Evolutionary conservation across 345 rosid genomes (phyloP), one percentile per base, ranked within the genome.

Genomic region (Eucalyptus erythrocorys): DNA sequence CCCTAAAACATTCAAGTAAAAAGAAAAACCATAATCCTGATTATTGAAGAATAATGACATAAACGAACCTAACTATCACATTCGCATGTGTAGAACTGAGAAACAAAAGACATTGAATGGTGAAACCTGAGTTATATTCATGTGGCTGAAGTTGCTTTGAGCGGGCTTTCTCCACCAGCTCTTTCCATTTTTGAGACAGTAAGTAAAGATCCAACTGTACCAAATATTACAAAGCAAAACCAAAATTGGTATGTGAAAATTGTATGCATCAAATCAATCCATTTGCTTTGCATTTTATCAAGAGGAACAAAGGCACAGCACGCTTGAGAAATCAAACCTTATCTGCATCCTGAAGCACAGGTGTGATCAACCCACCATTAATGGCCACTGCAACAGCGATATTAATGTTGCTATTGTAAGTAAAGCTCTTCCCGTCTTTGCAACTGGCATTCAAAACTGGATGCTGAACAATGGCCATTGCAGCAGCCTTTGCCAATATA

Each of bases 361-460:
- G 99, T 24, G 99, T 98, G 68, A 98, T 98, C 94, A 98, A 88
- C 37, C 99, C 99, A 10, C 99, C 99, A 86, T 95, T 94, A 88
- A 96, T 93, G 43, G 99, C 99, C 90, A 98, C 99, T 5, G 99
- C 99, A 45, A 97, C 98, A 1, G 99, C 99, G 50, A 98, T 93
- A 95, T 98, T 96, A 86, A 96, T 92, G 89, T 86, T 96, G 88
- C 91, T 90, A 85, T 96, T 96, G 89, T 96, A 94, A 57, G 93
- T 93, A 90, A 95, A 96, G 89, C 94, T 95, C 93, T 94, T 98
- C 30, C 99, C 98, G 85, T 96, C 97, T 93, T 94, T 98, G 87
- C 98, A 98, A 92, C 92, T 94, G 27, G 99, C 94, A 34, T 96
- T 96, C 89, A 97, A 98, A 89, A 97, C 98, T 47, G 99, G 98